A percentile compares a stretch with the other conserved stretches of the same genome.
phyloP scores from a whole-genome alignment of 2,329 filamentous ascomycete species.

The Fusarium euwallaceae region DNA sequence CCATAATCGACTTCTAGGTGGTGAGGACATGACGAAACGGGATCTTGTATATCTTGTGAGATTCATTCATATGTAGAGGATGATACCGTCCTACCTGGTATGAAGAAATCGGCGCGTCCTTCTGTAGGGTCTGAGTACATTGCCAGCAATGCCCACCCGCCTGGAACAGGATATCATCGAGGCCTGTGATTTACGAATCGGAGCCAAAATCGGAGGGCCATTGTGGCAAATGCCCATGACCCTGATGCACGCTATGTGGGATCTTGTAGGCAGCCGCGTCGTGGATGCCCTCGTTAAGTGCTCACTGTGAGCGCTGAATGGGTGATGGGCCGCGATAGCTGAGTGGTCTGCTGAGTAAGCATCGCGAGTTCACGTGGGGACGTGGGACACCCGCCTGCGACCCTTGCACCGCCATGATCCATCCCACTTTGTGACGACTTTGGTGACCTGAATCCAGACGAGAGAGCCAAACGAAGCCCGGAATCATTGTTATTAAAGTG shows the following conservation, averaged over 20 bases:
- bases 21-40: constrained; percentile 37
- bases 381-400: constrained; percentile 42
- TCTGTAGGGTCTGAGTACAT: constrained; percentile 46
- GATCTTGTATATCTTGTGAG: constrained; percentile 14
- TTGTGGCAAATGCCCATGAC: constrained; percentile 43
- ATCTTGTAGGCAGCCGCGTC: constrained; percentile 51
- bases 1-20: constrained; percentile 45
- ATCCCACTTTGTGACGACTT: constrained; percentile 48
- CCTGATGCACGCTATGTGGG: constrained; percentile 33
- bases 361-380: constrained; percentile 52
- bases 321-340: constrained; percentile 6
- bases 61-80: constrained; percentile 20
- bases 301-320: constrained; percentile 27
- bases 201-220: constrained; percentile 40
- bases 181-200: constrained; percentile 22
- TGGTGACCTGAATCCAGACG: constrained; percentile 27
- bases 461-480: constrained; percentile 11
- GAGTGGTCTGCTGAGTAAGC: constrained; percentile 52
- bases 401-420: constrained; percentile 35
- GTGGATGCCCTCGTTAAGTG: constrained; percentile 32
- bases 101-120: constrained; percentile 28
- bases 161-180: constrained; percentile 39
- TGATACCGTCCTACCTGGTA: constrained; percentile 28
- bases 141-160: constrained; percentile 42
- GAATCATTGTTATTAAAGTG: neutral